These are phyloP conservation scores for Candolleomyces eurysporus DNA, from an alignment of 768 basidiomycete genomes.

Conservation along the genomic window DNA sequence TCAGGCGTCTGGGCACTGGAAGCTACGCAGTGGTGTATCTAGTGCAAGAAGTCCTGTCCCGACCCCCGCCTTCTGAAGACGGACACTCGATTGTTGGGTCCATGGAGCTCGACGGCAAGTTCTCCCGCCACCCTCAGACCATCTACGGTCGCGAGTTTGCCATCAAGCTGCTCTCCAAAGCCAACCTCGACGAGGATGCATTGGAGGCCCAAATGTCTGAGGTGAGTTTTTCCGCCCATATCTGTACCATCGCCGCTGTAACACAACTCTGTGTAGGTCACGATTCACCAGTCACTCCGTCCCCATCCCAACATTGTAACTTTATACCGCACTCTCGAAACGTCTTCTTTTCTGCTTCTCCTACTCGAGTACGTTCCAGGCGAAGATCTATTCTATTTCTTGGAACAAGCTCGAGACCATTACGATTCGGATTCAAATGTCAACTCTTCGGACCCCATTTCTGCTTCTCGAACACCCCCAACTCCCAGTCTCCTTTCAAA, in stretches of 20 bases:
- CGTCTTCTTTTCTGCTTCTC: conserved; percentile 85
- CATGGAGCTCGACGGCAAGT: conserved; percentile 50
- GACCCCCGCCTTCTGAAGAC: conserved; percentile 48
- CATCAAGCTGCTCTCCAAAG: conserved; percentile 96
- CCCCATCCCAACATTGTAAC: conserved; percentile 94
- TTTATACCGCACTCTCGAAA: conserved; percentile 90
- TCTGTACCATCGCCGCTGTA: conserved; percentile 13
- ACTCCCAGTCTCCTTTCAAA: conserved; percentile 91
- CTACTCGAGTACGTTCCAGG: conserved; percentile 95
- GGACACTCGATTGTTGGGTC: conserved; percentile 54
- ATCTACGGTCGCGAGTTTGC: conserved; percentile 82
- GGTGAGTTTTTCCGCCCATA: conserved; percentile 39
- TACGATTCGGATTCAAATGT: conserved; percentile 50
- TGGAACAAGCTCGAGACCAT: conserved; percentile 93
- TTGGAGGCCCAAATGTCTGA: conserved; percentile 89
- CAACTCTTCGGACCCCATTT: conserved; percentile 36
- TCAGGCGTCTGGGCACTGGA: conserved; percentile 82
- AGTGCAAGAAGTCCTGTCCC: conserved; percentile 68
- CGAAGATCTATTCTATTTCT: conserved; percentile 96
- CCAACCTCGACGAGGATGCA: conserved; percentile 86
- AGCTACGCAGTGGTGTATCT: conserved; percentile 95
- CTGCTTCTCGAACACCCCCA: conserved; percentile 74
- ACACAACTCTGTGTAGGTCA: conserved; percentile 52
- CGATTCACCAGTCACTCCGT: conserved; percentile 90
- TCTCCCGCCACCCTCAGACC: conserved; percentile 31